Percentiles rank a stretch among this genome's conserved stretches.
Conservation (phyloP, 2,329 filamentous ascomycete species). For the Penicillium aurantiogriseum region DNA sequence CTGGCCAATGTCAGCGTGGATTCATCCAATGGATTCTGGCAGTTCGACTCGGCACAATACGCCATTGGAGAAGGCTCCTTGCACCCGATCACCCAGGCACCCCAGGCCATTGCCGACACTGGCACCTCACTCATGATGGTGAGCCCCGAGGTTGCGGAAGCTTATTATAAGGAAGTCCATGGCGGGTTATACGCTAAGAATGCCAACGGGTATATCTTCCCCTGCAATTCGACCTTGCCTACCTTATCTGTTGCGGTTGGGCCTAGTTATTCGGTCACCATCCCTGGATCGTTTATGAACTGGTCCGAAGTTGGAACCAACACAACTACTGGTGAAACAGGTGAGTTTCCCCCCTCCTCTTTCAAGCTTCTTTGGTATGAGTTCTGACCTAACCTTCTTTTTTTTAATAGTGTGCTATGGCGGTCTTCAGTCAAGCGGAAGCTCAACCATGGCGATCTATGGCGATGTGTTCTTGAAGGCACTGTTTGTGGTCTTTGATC, state of each 20-base stretch:
- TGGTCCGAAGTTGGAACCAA: constrained; percentile 54
- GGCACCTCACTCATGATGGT: constrained; percentile 67
- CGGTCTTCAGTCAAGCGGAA: constrained; percentile 59
- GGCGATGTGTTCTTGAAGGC: constrained; percentile 63
- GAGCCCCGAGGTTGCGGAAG: constrained; percentile 54
- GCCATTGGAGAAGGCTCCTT: constrained; percentile 49
- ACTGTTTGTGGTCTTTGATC: constrained; percentile 60
- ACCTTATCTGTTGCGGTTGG: constrained; percentile 57
- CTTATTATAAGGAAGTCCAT: constrained; percentile 60
- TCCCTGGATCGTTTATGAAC: constrained; percentile 57
- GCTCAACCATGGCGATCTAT: constrained; percentile 56
- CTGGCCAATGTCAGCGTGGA: constrained; percentile 64
- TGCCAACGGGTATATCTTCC: constrained; percentile 56
- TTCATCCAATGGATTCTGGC: constrained; percentile 65
- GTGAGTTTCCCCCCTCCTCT: constrained; percentile 30
- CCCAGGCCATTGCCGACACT: constrained; percentile 63
- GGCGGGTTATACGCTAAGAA: constrained; percentile 48
- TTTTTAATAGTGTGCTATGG: constrained; percentile 53
- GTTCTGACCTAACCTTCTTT: constrained; percentile 5
- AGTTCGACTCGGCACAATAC: constrained; percentile 60
- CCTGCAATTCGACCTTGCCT: constrained; percentile 55
- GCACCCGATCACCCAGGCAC: constrained; percentile 33
- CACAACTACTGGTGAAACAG: constrained; percentile 37
- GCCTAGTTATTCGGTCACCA: constrained; percentile 49
- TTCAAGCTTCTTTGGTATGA: neutral